These are phyloP conservation scores for Botryotinia convoluta DNA, from an alignment of 2,329 filamentous ascomycete genomes.

Conservation along the genomic window DNA sequence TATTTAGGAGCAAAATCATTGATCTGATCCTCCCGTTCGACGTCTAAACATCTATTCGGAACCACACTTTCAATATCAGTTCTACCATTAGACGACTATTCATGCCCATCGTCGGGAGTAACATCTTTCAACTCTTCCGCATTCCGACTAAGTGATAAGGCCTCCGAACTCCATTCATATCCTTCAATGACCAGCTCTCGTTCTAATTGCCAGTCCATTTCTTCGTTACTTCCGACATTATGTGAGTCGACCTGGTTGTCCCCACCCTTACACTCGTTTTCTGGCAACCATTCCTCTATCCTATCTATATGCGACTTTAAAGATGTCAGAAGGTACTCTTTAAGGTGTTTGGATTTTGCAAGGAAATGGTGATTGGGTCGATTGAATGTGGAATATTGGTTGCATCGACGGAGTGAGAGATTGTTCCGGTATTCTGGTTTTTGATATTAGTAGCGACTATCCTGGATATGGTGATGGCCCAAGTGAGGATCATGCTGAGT, in stretches of 20 bases:
- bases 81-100: background rate
- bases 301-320: background rate
- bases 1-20: background rate
- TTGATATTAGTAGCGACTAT: background rate
- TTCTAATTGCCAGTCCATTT: conserved; percentile 2
- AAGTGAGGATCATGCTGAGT: background rate
- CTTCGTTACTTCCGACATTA: background rate
- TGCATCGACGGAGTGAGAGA: background rate
- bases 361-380: conserved; percentile 9
- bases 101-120: background rate
- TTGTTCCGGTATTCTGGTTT: background rate
- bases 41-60: background rate
- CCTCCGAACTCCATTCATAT: conserved; percentile 1
- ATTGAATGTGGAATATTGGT: background rate
- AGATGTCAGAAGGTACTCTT: background rate
- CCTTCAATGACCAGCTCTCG: background rate
- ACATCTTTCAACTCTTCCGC: background rate
- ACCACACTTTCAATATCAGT: background rate
- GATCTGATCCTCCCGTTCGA: background rate
- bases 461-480: background rate
- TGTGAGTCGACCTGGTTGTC: background rate
- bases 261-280: background rate
- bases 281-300: conserved; percentile 7
- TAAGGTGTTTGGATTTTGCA: background rate
- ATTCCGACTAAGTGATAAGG: background rate